phyloP scores from a whole-genome alignment of 2,329 filamentous ascomycete species.

The Ascochyta lentis region DNA sequence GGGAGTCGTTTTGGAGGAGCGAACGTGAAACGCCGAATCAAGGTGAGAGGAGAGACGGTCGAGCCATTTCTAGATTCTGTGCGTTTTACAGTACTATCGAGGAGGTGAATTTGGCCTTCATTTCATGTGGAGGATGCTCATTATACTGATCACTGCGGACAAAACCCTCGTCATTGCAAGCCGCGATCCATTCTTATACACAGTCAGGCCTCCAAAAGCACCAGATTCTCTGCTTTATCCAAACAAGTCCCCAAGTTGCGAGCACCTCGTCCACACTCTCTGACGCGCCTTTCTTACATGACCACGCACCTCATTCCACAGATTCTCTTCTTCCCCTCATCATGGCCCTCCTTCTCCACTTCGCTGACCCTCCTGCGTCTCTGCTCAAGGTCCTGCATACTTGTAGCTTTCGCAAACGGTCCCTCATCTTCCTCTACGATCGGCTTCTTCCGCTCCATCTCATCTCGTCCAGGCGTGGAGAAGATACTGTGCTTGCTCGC shows the following conservation, averaged over 20 bases:
- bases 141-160: background rate
- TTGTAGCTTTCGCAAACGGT: conserved; percentile 27
- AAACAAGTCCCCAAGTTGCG: background rate
- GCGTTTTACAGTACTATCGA: no score
- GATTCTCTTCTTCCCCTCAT: background rate
- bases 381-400: conserved; percentile 25
- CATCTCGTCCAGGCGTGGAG: conserved; percentile 40
- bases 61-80: no score
- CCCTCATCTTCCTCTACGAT: conserved; percentile 33
- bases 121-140: background rate
- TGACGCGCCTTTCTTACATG: conserved; percentile 17
- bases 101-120: no score
- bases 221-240: background rate
- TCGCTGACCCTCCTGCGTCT: conserved; percentile 25
- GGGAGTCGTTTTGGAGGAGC: no score
- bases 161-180: background rate
- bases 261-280: background rate
- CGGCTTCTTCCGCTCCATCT: conserved; percentile 39
- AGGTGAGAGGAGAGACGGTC: no score
- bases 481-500: conserved; percentile 24
- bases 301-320: conserved; percentile 20
- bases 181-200: background rate
- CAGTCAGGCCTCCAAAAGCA: background rate
- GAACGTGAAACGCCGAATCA: no score
- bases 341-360: background rate